These are phyloP conservation scores for Buddleja alternifolia DNA, from an alignment of 257 asterid genomes.

Conservation along the genomic window DNA sequence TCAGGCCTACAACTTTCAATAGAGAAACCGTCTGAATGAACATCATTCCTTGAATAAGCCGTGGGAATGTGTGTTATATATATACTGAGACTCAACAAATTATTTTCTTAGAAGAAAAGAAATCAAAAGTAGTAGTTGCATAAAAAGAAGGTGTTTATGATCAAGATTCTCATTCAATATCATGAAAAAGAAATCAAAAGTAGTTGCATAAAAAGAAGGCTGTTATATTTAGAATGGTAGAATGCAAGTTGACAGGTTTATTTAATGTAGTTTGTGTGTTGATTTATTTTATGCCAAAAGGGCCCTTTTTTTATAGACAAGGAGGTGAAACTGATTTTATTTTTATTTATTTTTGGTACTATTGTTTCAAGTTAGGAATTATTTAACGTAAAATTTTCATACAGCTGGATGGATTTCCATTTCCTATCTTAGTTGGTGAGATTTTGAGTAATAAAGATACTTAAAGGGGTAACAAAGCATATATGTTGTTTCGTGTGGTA, in stretches of 20 bases:
- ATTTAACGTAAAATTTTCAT: conserved; percentile 10
- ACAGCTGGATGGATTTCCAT: conserved; percentile 23
- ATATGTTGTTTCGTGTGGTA: conserved; percentile 32
- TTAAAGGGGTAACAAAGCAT: conserved; percentile 20
- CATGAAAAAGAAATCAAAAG: conserved; percentile 7
- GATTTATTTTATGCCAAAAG: background rate
- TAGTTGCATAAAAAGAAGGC: no score
- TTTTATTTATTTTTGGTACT: background rate
- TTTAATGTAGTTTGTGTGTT: background rate
- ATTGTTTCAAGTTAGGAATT: background rate
- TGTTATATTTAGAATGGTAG: background rate
- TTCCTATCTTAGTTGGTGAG: conserved; percentile 35
- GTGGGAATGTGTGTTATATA: conserved; percentile 19
- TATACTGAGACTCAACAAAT: conserved; percentile 10
- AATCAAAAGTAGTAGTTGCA: conserved; percentile 7
- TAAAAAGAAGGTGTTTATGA: background rate
- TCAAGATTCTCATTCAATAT: background rate
- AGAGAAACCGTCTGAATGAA: conserved; percentile 41
- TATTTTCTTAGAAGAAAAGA: conserved; percentile 12
- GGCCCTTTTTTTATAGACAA: background rate
- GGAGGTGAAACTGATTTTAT: background rate
- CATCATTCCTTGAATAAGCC: conserved; percentile 23
- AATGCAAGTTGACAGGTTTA: conserved; percentile 1
- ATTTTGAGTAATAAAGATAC: conserved; percentile 25
- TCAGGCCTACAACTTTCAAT: conserved; percentile 43